These are phyloP conservation scores for Debaryomycetaceae sp. DNA, from an alignment of 1,139 yeast genomes.

Conservation along the genomic window DNA sequence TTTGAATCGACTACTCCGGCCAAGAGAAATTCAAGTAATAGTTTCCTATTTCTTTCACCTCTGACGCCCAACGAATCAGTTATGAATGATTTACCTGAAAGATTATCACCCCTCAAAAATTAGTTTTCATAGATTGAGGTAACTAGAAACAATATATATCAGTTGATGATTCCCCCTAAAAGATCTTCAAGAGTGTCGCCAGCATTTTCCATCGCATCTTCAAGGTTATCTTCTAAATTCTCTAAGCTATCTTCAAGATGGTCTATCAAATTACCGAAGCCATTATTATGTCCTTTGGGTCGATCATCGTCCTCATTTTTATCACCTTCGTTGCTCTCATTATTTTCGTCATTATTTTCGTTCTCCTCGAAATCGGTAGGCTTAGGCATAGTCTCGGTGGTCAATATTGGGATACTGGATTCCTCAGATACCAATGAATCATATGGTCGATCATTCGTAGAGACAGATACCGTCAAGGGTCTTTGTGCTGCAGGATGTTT, in stretches of 20 bases:
- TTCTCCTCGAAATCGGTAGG: constrained; percentile 26
- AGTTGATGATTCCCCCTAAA: not conserved
- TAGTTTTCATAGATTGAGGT: too few species aligned
- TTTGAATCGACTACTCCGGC: constrained; percentile 2
- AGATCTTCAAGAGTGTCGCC: not conserved
- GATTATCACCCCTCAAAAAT: not conserved
- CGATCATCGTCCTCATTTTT: not conserved
- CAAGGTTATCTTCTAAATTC: constrained; percentile 20
- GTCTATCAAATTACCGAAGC: constrained; percentile 2
- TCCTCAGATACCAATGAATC: constrained; percentile 27
- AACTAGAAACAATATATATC: not conserved
- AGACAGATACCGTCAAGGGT: constrained; percentile 13
- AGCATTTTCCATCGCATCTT: constrained; percentile 22
- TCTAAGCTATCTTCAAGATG: not conserved
- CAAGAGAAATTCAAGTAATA: not conserved
- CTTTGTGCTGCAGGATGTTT: constrained; percentile 10
- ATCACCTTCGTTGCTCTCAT: not conserved
- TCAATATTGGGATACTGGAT: constrained; percentile 15
- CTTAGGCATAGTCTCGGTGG: constrained; percentile 27
- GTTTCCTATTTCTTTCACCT: not conserved
- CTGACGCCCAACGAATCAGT: not conserved
- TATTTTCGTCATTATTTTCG: not conserved
- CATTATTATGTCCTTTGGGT: constrained; percentile 3
- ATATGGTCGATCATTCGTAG: constrained; percentile 22
- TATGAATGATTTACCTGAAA: not conserved